Conservation (phyloP, 768 basidiomycete genomes). For the Melanogaster broomeanus region DNA sequence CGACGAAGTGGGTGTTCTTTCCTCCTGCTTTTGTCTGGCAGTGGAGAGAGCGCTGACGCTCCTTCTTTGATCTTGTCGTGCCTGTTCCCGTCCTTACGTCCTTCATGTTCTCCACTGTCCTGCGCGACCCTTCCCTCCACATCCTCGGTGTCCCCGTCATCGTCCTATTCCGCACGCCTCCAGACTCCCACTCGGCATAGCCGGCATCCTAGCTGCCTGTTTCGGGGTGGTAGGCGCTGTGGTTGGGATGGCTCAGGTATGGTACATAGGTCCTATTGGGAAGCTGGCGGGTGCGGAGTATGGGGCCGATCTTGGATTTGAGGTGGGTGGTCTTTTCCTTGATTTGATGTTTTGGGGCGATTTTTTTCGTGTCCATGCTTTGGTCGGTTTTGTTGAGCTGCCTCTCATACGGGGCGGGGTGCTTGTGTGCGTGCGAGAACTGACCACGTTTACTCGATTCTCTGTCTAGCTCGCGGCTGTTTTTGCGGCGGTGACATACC, state of each 20-base stretch:
- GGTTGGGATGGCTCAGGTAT: constrained; percentile 52
- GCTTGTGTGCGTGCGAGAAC: not conserved
- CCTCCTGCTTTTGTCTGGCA: not conserved
- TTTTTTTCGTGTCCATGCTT: not conserved
- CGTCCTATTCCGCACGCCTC: not conserved
- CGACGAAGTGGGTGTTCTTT: constrained; percentile 33
- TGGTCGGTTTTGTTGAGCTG: not conserved
- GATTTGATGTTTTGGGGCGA: not conserved
- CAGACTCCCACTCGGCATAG: constrained; percentile 49
- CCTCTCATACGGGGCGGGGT: not conserved
- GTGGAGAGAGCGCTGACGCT: not conserved
- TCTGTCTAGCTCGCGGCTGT: constrained; percentile 40
- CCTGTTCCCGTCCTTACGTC: not conserved
- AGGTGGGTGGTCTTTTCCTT: constrained; percentile 32
- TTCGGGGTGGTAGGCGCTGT: constrained; percentile 52
- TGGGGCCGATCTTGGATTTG: constrained; percentile 58
- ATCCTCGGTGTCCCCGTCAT: not conserved
- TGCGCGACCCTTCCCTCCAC: not conserved
- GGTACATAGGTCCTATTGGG: constrained; percentile 55
- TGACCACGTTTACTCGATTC: not conserved
- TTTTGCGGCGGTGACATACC: constrained; percentile 49
- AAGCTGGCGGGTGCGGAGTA: constrained; percentile 38
- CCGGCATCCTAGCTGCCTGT: constrained; percentile 47
- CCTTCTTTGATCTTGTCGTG: not conserved
- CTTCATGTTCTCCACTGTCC: not conserved